Evolutionary conservation across 192 early-diverging fungal genomes (phyloP).

Genomic region (Spizellomyces sp.): DNA sequence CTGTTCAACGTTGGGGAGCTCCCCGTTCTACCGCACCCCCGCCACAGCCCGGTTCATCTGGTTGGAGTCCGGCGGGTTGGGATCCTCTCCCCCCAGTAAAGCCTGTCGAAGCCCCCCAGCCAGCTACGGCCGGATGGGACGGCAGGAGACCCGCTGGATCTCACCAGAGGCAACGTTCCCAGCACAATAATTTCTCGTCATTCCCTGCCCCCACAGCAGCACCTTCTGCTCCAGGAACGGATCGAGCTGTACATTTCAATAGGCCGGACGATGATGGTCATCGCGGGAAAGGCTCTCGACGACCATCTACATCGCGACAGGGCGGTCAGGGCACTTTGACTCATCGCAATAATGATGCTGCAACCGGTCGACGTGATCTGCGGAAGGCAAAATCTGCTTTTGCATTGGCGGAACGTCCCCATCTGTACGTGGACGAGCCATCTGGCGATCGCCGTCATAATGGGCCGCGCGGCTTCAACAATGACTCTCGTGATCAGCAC

Average conservation of each 20-base stretch:
- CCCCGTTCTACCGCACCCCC: neutral
- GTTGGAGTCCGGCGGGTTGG: slow-evolving; percentile 31
- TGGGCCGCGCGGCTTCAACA: neutral
- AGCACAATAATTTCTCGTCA: no score
- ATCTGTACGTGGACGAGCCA: neutral
- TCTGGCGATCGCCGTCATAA: neutral
- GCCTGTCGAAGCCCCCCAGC: neutral
- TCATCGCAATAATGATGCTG: neutral
- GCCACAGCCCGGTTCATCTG: slow-evolving; percentile 5
- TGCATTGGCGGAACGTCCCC: neutral
- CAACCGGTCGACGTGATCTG: neutral
- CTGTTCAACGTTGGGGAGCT: neutral
- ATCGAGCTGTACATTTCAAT: neutral
- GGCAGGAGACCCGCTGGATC: neutral
- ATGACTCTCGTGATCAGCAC: neutral
- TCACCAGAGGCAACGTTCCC: neutral
- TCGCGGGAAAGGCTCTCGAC: neutral
- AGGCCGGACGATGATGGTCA: neutral
- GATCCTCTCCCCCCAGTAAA: slow-evolving; percentile 21
- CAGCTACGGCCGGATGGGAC: slow-evolving; percentile 8
- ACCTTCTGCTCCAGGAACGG: neutral
- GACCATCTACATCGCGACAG: neutral
- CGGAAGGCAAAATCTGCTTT: slow-evolving; percentile 20
- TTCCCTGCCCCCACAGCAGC: slow-evolving; percentile 1
- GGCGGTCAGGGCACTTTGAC: neutral